Conservation (phyloP, 805 yeast species). For the Candida koratica region DNA sequence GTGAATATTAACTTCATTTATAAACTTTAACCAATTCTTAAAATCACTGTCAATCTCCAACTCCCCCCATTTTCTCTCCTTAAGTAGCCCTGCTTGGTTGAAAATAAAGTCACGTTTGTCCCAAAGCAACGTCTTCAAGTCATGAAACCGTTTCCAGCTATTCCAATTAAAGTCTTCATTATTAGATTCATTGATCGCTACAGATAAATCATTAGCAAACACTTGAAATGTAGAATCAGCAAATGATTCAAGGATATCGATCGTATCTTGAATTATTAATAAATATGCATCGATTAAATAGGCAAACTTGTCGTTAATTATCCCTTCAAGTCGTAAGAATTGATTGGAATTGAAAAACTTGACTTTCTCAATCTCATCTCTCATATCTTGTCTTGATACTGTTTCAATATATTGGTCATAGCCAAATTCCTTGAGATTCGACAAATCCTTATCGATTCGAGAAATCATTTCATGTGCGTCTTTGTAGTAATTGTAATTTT, state of each 20-base stretch:
- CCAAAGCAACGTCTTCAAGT: conserved; percentile 52
- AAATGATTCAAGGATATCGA: conserved; percentile 71
- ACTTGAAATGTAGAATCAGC: conserved; percentile 64
- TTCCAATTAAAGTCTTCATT: conserved; percentile 33
- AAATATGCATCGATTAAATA: conserved; percentile 28
- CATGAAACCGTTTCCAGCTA: conserved; percentile 61
- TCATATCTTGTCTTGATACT: conserved; percentile 32
- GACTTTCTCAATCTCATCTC: conserved; percentile 29
- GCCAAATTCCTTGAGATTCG: conserved; percentile 22
- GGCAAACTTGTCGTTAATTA: conserved; percentile 26
- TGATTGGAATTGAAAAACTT: conserved; percentile 22
- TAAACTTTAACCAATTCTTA: conserved; percentile 30
- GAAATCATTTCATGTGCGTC: conserved; percentile 26
- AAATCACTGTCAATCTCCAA: conserved; percentile 35
- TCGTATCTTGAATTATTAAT: conserved; percentile 36
- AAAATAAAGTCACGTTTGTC: conserved; percentile 50
- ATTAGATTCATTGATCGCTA: conserved; percentile 14
- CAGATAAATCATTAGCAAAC: conserved; percentile 56
- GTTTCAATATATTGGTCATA: conserved; percentile 14
- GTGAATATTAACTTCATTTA: conserved; percentile 41
- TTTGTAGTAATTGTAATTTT: conserved; percentile 29
- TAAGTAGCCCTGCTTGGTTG: conserved; percentile 23
- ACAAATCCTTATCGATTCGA: conserved; percentile 33
- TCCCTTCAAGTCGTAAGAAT: conserved; percentile 21
- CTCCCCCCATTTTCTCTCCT: conserved; percentile 12